Conservation (phyloP, 257 asterid species). For the Nicotiana undulata region DNA sequence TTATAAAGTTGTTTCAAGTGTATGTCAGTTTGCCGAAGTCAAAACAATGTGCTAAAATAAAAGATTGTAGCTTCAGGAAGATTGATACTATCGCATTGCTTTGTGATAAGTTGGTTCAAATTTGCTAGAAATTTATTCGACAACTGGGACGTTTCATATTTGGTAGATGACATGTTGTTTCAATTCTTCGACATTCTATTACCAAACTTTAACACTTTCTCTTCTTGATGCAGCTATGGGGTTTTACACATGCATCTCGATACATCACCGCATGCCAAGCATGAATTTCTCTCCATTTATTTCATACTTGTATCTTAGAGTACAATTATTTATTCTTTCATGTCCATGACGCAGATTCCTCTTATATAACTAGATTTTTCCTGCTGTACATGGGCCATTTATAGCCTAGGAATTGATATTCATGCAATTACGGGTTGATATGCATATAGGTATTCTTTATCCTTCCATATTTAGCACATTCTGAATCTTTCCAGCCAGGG, state of each 20-base stretch:
- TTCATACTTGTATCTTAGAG: background rate
- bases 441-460: background rate
- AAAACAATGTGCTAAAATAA: background rate
- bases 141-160: background rate
- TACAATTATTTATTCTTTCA: constrained; percentile 25
- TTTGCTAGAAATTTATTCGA: background rate
- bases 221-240: constrained; percentile 81
- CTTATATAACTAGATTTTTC: background rate
- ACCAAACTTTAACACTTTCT: background rate
- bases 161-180: background rate
- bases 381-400: background rate
- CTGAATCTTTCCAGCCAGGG: background rate
- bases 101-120: background rate
- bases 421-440: background rate
- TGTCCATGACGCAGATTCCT: background rate
- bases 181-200: background rate
- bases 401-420: background rate
- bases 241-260: constrained; percentile 68
- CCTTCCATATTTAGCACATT: background rate
- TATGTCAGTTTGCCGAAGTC: background rate
- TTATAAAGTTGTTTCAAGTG: background rate
- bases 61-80: background rate
- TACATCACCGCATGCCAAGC: constrained; percentile 33
- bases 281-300: background rate
- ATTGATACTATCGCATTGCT: background rate